Evolutionary conservation across 176 grass and related monocot species (phyloP), one percentile per base, ranked within the genome.

Genomic region (Oryza coarctata): DNA sequence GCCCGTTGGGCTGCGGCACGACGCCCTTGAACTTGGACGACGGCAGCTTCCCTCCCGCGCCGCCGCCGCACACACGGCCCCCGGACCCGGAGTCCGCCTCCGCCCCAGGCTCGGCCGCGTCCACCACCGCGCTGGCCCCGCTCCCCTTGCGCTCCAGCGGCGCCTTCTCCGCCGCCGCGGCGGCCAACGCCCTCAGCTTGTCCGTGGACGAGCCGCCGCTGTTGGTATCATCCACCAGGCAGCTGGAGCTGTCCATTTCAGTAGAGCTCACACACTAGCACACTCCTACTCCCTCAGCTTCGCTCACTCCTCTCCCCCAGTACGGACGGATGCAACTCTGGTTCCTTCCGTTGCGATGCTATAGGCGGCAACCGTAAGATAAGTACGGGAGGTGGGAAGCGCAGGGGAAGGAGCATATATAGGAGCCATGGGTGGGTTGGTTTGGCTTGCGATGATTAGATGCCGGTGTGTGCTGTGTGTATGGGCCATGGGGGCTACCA

Each of bases 1-100:
- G 83, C 40, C 97, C 97, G 87, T 99, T 99, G n/a, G 97, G 97
- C 91, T 99, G 97, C 2, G 97, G 87, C 43, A 99, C 97, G 9
- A 99, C 97, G 64, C 97, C 97, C 80, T 99, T 99, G 88, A 76
- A 95, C 68, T 62, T 75, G 3, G 89, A 94, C 68, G 93, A 99
- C 41, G 91, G 89, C 65, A 95, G 89, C 74, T 86, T 90, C 36
- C 88, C 68, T 29, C 80, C 80, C 18, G 20, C 50, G 6, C 12
- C 74, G 2, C 49, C 3, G 1, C 13, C 57, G 20, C 14, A 62
- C 1, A 3, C 23, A 50, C 47, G 47, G 1, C 25, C 61, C 11
- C 0, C 27, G 11, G 29, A 26, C n/a, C 70, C 77, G 0, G 88
- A 90, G 68, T 86, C 88, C 41, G 38, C 88, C 83, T 90, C 88